Base-by-base conservation (phyloP, 2,329 filamentous ascomycete genomes). In the Fonsecaea pedrosoi region DNA sequence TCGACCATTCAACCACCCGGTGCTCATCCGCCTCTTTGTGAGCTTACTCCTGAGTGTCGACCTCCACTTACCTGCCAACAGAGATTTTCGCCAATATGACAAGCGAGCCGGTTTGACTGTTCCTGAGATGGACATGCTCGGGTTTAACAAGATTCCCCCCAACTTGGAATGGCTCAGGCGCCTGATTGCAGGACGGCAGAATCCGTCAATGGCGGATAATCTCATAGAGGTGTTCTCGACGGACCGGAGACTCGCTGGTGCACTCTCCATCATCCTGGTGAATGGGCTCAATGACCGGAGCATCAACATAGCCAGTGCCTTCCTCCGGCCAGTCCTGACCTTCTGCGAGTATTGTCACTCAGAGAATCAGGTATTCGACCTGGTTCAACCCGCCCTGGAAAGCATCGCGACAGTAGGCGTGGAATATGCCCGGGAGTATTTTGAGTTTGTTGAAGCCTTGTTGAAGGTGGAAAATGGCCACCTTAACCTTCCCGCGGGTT, bases 141-240 rank as follows among this genome's bases (percentile, higher is more conserved):
- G 69, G 21, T 32, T 71, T 10, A 32, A 48, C 12, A 65, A 62
- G 30, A 54, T 70, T 15, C 69, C 69, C 2, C 60, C 61, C 21
- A 78, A 87, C n/a, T 87, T 90, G 12, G 68, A 69, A n/a, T 73
- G 71, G 60, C 75, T 90, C 30, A 87, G 88, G 73, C 92, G 90
- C 74, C 81, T 93, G 32, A 81, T 93, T 34, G 80, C 81, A 21
- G 82, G 90, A 57, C 84, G 89, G 69, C 85, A 89, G 73, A 88
- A 87, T 62, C 76, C 78, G 0, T 69, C 74, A 1, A 80, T 81
- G 2, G 87, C 85, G 1, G 81, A 84, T 58, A 79, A 78, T 12
- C 89, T 93, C 60, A 75, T 93, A 57, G 77, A 77, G 42, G 80
- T 82, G 3, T 80, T 92, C 40, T 77, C 91, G 50, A 77, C 80